These are phyloP conservation scores for Geotrichum restrictum DNA, from an alignment of 1,139 yeast species.

Conservation along the genomic window DNA sequence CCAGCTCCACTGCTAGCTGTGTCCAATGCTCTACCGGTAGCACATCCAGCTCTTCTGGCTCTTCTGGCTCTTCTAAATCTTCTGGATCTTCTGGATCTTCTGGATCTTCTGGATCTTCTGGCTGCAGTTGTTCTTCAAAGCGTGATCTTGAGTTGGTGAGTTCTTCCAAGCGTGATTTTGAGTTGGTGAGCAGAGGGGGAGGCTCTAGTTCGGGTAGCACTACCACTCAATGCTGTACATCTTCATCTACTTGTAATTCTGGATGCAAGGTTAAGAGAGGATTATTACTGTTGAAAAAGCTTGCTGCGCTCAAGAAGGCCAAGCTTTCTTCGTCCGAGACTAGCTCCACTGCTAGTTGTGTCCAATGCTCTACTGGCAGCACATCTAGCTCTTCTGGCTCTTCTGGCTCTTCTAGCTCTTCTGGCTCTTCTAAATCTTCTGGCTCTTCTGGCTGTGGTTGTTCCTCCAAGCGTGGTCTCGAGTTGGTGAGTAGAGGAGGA, in stretches of 20 bases:
- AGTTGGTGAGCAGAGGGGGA: no score
- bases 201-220: no score
- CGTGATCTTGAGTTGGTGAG: background rate
- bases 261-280: conserved; percentile 1
- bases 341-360: background rate
- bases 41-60: background rate
- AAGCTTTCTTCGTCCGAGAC: background rate
- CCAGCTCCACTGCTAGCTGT: background rate
- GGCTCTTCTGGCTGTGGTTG: background rate
- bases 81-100: no score
- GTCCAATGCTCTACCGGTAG: background rate
- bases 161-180: no score
- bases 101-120: background rate
- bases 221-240: no score
- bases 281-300: background rate
- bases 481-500: background rate
- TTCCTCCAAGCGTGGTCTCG: background rate
- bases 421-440: background rate
- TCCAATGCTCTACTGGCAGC: background rate
- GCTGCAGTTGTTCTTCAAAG: background rate
- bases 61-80: background rate
- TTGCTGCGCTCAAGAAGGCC: background rate
- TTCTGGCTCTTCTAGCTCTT: background rate
- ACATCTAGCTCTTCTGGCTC: background rate
- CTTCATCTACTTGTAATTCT: background rate